Evolutionary conservation across 2,329 filamentous ascomycete genomes (phyloP).

Genomic region (Cordyceps tenuipes): DNA sequence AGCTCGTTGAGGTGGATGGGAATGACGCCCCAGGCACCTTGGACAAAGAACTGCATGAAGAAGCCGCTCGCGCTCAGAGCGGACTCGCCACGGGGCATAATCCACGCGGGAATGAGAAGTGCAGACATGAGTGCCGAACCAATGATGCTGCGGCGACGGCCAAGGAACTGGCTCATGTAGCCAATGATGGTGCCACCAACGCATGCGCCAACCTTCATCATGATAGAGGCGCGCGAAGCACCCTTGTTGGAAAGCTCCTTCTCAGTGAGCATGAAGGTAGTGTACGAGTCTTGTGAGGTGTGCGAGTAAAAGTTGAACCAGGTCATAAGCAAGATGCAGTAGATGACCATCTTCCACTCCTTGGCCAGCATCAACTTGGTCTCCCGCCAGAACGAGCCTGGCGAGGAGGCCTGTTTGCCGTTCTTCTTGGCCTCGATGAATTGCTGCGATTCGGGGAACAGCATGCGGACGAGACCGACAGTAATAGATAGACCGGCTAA

Average conservation of each 20-base stretch:
- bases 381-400: constrained; percentile 57
- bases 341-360: constrained; percentile 71
- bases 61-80: constrained; percentile 57
- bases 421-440: constrained; percentile 61
- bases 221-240: constrained; percentile 66
- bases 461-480: constrained; percentile 58
- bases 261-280: constrained; percentile 67
- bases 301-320: constrained; percentile 71
- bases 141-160: constrained; percentile 62
- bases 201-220: constrained; percentile 73
- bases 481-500: constrained; percentile 55
- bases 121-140: constrained; percentile 51
- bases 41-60: constrained; percentile 61
- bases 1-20: constrained; percentile 69
- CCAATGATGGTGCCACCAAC: constrained; percentile 66
- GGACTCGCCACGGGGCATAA: constrained; percentile 52
- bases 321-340: constrained; percentile 71
- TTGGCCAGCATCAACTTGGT: constrained; percentile 57
- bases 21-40: constrained; percentile 59
- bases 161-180: constrained; percentile 67
- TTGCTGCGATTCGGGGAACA: constrained; percentile 67
- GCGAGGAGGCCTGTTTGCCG: constrained; percentile 40
- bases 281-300: constrained; percentile 73
- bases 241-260: constrained; percentile 58
- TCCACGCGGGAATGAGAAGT: constrained; percentile 60